Evolutionary conservation across 2,329 filamentous ascomycete species (phyloP).

Genomic region (Aspergillus luchuensis): DNA sequence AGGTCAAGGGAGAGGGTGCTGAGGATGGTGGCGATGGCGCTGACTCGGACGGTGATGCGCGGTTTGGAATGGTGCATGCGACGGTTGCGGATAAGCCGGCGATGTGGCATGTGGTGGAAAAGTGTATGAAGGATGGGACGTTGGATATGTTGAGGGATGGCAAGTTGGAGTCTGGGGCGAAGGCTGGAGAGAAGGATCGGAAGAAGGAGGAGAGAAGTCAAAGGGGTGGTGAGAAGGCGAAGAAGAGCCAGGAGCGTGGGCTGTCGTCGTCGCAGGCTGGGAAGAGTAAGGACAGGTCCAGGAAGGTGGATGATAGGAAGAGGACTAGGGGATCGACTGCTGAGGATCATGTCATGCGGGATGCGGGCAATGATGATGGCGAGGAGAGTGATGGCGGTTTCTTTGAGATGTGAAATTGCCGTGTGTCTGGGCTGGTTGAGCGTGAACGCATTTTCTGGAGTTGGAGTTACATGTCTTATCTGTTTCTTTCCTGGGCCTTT

Average conservation of each 20-base stretch:
- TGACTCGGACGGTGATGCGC: slow-evolving; percentile 24
- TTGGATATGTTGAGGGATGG: slow-evolving; percentile 47
- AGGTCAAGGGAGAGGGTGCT: slow-evolving; percentile 12
- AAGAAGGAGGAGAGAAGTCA: slow-evolving; percentile 16
- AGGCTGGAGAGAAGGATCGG: slow-evolving; percentile 5
- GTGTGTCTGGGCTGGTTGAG: background rate
- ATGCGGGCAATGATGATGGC: slow-evolving; percentile 19
- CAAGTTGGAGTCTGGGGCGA: slow-evolving; percentile 32
- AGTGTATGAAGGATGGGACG: slow-evolving; percentile 47
- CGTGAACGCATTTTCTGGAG: slow-evolving; percentile 24
- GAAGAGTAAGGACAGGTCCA: background rate
- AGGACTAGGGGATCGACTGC: background rate
- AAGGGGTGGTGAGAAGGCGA: slow-evolving; percentile 12
- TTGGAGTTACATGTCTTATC: slow-evolving; percentile 9
- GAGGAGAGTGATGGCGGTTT: slow-evolving; percentile 46
- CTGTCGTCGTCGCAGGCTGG: slow-evolving; percentile 9
- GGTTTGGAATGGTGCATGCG: slow-evolving; percentile 18
- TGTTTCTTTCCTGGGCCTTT: slow-evolving; percentile 5
- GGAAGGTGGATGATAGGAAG: slow-evolving; percentile 8
- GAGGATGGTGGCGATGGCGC: slow-evolving; percentile 22
- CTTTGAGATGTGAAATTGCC: slow-evolving; percentile 34
- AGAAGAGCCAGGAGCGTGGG: slow-evolving; percentile 17
- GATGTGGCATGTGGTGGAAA: slow-evolving; percentile 49
- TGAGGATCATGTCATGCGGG: slow-evolving; percentile 7
- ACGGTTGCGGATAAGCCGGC: slow-evolving; percentile 37